Evolutionary conservation across 345 rosid species (phyloP), one percentile per base, ranked within the genome.

Genomic region (Kernera saxatilis): DNA sequence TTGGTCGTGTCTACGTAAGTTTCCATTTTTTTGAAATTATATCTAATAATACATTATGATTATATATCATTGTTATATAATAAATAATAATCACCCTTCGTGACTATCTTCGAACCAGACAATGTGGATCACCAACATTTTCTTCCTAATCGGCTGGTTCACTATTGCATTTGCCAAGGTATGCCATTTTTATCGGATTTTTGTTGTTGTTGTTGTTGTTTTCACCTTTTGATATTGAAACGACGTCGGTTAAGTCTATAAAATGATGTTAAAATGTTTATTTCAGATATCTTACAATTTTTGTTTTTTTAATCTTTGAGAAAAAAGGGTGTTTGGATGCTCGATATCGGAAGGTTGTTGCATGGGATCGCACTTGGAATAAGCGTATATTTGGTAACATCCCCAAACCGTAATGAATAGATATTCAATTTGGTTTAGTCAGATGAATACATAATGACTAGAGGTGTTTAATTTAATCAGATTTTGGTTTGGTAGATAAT

Each of bases 371-470:
- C 91, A 12, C 74, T 90, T 64, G 98, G 96, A 43, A 67, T 90
- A 2, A 82, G 86, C 67, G 73, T 93, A 30, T 93, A 86, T 65
- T 92, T 86, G 92, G 97, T 88, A 90, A n/a, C n/a, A n/a, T n/a
- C n/a, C n/a, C n/a, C n/a, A n/a, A n/a, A n/a, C n/a, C n/a, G n/a
- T n/a, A 22, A 71, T 21, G 40, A 12, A 36, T 36, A n/a, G n/a
- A n/a, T n/a, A n/a, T n/a, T n/a, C n/a, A n/a, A n/a, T n/a, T n/a
- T n/a, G n/a, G n/a, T n/a, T n/a, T n/a, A n/a, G n/a, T n/a, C n/a
- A n/a, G n/a, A n/a, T n/a, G n/a, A n/a, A n/a, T n/a, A n/a, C n/a
- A n/a, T n/a, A n/a, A n/a, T n/a, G n/a, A n/a, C n/a, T n/a, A n/a
- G n/a, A n/a, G n/a, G n/a, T n/a, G n/a, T n/a, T n/a, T n/a, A n/a